Base-by-base conservation (phyloP, 2,329 filamentous ascomycete genomes). In the Aspergillus sp. region DNA sequence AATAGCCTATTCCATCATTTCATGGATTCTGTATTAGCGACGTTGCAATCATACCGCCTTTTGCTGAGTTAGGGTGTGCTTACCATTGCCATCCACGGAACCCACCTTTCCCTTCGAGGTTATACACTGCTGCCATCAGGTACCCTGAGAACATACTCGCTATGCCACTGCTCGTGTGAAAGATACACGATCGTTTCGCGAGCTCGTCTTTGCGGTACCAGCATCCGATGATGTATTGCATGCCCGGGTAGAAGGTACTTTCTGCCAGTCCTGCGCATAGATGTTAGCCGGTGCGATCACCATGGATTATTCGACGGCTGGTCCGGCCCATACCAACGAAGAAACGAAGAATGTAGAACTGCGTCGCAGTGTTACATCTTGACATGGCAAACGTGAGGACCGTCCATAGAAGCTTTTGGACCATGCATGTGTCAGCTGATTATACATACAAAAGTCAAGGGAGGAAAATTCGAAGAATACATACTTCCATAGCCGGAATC, bases 21-120 rank as follows among this genome's bases (percentile, higher is more conserved):
- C 2, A 6, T 2, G 22, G 1, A 10, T 20, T 24, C 9, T 22
- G 9, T 22, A 12, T 24, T 47, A 47, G 45, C 24, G 11, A 6
- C 36, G 22, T 12, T 11, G 4, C 22, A 31, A 24, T 18, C 26
- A 29, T 1, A 12, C 18, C n/a, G 22, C 31, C 29, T 36, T 36
- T 9, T 10, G 32, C 12, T 36, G 16, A n/a, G 14, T 18, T 6
- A 16, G 6, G 32, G 46, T 2, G 9, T 10, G 24, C 3, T 24
- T 66, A 73, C 75, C 75, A 85, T 66, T 84, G 81, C 84, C 83
- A 85, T 0, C 83, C 84, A 14, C 72, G 71, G 58, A 78, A 80
- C 1, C 83, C 82, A 22, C 76, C 72, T n/a, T 64, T 70, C 0
- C 80, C 82, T 9, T 78, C 78, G 1, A 85, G 73, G 4, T 74